A percentile compares a stretch with the other conserved stretches of the same genome.
These are phyloP conservation scores for Triangularia verruculosa DNA, from an alignment of 2,329 filamentous ascomycete species.

Conservation along the genomic window DNA sequence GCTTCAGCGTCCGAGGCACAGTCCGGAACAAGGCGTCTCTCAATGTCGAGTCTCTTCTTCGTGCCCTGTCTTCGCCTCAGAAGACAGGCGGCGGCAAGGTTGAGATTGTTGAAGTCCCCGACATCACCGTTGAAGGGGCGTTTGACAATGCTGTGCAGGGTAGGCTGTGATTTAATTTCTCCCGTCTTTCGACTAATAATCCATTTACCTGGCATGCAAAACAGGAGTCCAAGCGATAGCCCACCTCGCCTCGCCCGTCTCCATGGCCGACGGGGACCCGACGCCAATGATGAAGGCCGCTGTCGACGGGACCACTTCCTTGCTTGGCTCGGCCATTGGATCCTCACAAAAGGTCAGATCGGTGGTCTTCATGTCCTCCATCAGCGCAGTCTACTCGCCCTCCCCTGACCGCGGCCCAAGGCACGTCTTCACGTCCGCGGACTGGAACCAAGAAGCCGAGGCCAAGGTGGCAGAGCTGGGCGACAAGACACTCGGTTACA, in stretches of 20 bases:
- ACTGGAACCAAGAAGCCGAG: conserved; percentile 24
- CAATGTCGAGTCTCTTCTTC: conserved; percentile 9
- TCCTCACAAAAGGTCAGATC: conserved; percentile 1
- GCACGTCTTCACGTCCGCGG: conserved; percentile 19
- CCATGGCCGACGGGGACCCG: conserved; percentile 16
- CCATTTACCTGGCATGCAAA: background rate
- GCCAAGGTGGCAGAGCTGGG: conserved; percentile 10
- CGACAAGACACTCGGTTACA: conserved; percentile 12
- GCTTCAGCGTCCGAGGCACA: conserved; percentile 21
- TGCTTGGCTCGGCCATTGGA: conserved; percentile 13
- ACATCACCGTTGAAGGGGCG: conserved; percentile 14
- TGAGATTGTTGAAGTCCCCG: conserved; percentile 20
- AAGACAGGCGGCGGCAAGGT: conserved; percentile 14
- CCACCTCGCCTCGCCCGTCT: conserved; percentile 23
- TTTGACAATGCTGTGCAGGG: conserved; percentile 20
- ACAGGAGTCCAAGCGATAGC: conserved; percentile 19
- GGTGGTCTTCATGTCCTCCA: conserved; percentile 20
- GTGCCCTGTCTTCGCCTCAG: background rate
- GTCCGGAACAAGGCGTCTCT: conserved; percentile 11
- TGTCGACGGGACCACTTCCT: conserved; percentile 21
- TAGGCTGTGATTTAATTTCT: too few relatives aligned
- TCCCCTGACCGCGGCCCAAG: background rate
- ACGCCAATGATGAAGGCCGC: conserved; percentile 20
- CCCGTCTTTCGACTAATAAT: too few relatives aligned
- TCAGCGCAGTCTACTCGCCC: conserved; percentile 21